Percentiles rank a stretch among this genome's conserved stretches.
Conservation (phyloP, 225 moss, liverwort and hornwort genomes). For the Climacium dendroides region DNA sequence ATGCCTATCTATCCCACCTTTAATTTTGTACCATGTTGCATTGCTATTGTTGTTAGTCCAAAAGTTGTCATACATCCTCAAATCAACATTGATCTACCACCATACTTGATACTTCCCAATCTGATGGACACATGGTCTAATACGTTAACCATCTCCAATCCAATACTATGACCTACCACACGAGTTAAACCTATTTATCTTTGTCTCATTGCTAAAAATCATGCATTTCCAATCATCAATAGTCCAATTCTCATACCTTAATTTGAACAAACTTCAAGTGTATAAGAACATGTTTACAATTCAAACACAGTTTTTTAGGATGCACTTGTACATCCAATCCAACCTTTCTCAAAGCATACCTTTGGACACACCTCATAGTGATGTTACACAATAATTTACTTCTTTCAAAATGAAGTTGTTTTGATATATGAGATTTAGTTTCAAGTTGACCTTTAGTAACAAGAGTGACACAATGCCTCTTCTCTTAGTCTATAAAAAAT, state of each 20-base stretch:
- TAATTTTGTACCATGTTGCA: background rate
- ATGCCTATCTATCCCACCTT: background rate
- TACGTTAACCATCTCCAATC: no score
- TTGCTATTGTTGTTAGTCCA: no score
- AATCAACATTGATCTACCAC: background rate
- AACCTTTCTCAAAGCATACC: background rate
- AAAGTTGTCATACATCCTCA: background rate
- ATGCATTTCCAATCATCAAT: accelerated
- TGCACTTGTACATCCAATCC: background rate
- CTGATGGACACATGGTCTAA: no score
- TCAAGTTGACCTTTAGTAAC: background rate
- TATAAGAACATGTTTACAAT: background rate
- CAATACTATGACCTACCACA: background rate
- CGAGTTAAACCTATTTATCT: background rate
- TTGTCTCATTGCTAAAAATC: no score
- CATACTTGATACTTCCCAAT: background rate
- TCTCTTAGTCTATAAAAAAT: accelerated
- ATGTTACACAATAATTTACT: background rate
- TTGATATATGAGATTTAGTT: background rate
- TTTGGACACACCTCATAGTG: background rate
- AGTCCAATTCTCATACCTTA: background rate
- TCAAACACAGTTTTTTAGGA: background rate
- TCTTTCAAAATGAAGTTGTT: background rate
- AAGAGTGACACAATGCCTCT: accelerated
- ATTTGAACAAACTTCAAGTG: background rate